Percentiles rank a stretch among this genome's conserved stretches.
phyloP scores from a whole-genome alignment of 495 filamentous ascomycete genomes.

The Lentithecium fluviatile region DNA sequence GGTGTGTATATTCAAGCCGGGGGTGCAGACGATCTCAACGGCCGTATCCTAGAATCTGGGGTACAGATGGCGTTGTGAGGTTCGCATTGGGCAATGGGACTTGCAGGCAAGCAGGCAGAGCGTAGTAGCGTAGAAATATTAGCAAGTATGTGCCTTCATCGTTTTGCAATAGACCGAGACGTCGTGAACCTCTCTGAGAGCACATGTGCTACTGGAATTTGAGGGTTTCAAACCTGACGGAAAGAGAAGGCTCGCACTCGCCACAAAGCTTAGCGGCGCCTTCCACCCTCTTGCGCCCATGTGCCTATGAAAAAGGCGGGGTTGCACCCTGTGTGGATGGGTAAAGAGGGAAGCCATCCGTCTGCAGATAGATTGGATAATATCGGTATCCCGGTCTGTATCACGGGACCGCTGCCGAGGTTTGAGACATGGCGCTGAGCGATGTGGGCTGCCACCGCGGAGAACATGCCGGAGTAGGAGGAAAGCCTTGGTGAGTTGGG shows the following conservation, averaged over 20 bases:
- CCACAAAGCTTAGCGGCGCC: background rate
- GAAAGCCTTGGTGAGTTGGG: no score
- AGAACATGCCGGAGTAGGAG: no score
- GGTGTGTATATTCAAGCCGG: background rate
- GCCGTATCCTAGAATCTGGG: background rate
- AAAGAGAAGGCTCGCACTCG: background rate
- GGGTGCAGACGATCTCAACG: background rate
- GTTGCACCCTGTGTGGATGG: background rate
- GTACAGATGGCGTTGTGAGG: background rate
- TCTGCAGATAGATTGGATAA: background rate
- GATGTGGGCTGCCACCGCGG: background rate
- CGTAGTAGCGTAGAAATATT: no score
- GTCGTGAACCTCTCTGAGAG: no score
- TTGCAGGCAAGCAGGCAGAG: no score
- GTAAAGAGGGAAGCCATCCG: background rate
- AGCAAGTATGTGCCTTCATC: no score
- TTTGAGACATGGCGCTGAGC: background rate
- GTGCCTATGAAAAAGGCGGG: background rate
- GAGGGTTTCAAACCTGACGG: no score
- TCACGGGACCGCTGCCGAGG: background rate
- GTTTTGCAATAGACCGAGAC: no score
- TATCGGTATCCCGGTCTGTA: background rate
- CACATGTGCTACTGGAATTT: no score
- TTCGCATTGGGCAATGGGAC: background rate
- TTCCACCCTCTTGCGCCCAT: background rate